Evolutionary conservation across 768 basidiomycete genomes (phyloP).

Genomic region (Boletus tomentosulus): DNA sequence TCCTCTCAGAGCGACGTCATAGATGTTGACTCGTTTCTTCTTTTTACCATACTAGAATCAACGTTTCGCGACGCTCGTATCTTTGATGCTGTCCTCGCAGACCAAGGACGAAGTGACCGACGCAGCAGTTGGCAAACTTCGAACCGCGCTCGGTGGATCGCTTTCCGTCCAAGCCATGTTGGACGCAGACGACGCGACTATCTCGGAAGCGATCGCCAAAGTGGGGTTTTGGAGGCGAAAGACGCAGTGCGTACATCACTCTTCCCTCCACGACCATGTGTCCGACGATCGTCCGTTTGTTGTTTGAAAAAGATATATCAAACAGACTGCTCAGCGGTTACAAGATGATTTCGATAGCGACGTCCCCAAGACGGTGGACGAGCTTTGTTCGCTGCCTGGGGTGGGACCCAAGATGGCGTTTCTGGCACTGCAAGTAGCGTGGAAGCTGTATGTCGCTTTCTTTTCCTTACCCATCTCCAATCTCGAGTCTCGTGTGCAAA

Average conservation of each 20-base stretch:
- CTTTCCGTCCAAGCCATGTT: slow-evolving; percentile 71
- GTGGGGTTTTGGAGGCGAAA: slow-evolving; percentile 94
- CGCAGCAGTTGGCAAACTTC: slow-evolving; percentile 71
- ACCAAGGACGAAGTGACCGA: slow-evolving; percentile 91
- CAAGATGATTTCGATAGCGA: slow-evolving; percentile 74
- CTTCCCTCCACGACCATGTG: background rate
- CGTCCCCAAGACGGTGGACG: slow-evolving; percentile 85
- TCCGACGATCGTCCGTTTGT: background rate
- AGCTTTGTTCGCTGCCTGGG: slow-evolving; percentile 81
- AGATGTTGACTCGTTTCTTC: background rate
- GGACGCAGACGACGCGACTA: slow-evolving; percentile 53
- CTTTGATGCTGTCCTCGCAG: slow-evolving; percentile 93
- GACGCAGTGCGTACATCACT: slow-evolving; percentile 52
- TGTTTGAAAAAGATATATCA: slow-evolving; percentile 54
- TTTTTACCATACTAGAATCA: slow-evolving; percentile 48
- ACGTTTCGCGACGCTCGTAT: slow-evolving; percentile 82
- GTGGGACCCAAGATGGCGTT: slow-evolving; percentile 99
- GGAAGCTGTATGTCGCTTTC: slow-evolving; percentile 58
- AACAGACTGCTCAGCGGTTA: slow-evolving; percentile 65
- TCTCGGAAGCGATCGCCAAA: slow-evolving; percentile 77
- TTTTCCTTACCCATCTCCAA: background rate
- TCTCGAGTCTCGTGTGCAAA: background rate
- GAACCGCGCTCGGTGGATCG: slow-evolving; percentile 71
- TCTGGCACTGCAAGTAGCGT: slow-evolving; percentile 76
- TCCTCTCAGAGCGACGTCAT: too few species aligned